Percentiles rank a stretch among this genome's conserved stretches.
phyloP scores from a whole-genome alignment of 2,329 filamentous ascomycete species.

The Tolypocladium tundrense region DNA sequence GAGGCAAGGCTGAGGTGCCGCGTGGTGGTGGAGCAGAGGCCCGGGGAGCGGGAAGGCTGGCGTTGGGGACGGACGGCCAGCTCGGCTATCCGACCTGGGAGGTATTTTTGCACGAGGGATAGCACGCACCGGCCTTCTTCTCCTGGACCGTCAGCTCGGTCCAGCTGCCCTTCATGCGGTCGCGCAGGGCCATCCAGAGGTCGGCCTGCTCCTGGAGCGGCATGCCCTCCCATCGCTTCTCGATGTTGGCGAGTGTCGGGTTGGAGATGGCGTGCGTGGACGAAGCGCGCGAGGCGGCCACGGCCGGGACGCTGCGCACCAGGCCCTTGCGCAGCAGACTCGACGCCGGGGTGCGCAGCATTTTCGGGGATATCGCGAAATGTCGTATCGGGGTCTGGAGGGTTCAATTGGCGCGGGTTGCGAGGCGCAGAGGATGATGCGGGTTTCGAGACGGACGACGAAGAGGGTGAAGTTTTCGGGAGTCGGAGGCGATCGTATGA shows the following conservation, averaged over 20 bases:
- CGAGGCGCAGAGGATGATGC: slow-evolving; percentile 2
- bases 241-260: slow-evolving; percentile 93
- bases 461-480: slow-evolving; percentile 12
- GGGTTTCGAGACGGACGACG: slow-evolving; percentile 10
- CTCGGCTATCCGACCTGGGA: slow-evolving; percentile 16
- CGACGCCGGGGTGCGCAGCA: slow-evolving; percentile 45
- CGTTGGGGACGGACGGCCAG: slow-evolving; percentile 6
- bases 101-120: slow-evolving; percentile 20
- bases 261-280: slow-evolving; percentile 93
- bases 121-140: slow-evolving; percentile 89
- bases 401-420: slow-evolving; percentile 24
- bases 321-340: slow-evolving; percentile 41
- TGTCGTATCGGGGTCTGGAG: slow-evolving; percentile 8
- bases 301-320: slow-evolving; percentile 31
- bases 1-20: slow-evolving; percentile 11
- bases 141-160: slow-evolving; percentile 88
- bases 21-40: slow-evolving; percentile 2
- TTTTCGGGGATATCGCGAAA: slow-evolving; percentile 21
- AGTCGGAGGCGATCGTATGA: slow-evolving; percentile 19
- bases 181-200: slow-evolving; percentile 94
- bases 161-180: slow-evolving; percentile 99
- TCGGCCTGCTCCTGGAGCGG: slow-evolving; percentile 98
- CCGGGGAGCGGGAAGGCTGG: slow-evolving; percentile 4
- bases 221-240: slow-evolving; percentile 99
- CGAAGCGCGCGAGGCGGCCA: slow-evolving; percentile 41